Conservation (phyloP, 148 eudicot genomes). For the Oxyria digyna region DNA sequence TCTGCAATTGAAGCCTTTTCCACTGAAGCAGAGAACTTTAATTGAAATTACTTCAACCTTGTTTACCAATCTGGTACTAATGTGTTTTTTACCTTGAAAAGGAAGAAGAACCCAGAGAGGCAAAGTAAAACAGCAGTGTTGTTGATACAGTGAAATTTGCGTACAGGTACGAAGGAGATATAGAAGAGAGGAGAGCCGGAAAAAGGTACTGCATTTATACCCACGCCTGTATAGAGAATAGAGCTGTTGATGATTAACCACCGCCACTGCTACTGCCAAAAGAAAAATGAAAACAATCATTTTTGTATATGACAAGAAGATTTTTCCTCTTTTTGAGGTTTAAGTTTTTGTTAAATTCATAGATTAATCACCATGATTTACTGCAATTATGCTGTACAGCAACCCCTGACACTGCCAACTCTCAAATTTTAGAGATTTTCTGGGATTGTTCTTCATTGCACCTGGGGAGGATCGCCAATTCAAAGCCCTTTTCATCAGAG, state of each 20-base stretch:
- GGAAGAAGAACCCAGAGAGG: slow-evolving; percentile 13
- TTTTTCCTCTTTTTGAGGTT: background rate
- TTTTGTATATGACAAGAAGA: slow-evolving; percentile 1
- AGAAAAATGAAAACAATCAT: background rate
- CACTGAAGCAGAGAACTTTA: slow-evolving; percentile 19
- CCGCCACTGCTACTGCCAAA: slow-evolving; percentile 36
- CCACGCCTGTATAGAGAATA: slow-evolving; percentile 75
- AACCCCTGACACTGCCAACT: slow-evolving; percentile 58
- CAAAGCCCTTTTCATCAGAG: slow-evolving; percentile 2
- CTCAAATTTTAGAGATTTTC: slow-evolving; percentile 20
- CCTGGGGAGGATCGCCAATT: slow-evolving; percentile 25
- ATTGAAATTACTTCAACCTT: background rate
- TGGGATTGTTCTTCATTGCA: slow-evolving; percentile 21
- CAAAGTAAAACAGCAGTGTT: slow-evolving; percentile 8
- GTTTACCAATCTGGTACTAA: background rate
- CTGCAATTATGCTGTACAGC: slow-evolving; percentile 25
- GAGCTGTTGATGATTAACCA: slow-evolving; percentile 95
- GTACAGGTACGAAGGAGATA: background rate
- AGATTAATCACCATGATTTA: slow-evolving; percentile 8
- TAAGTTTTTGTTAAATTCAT: background rate
- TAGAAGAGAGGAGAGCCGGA: slow-evolving; percentile 1
- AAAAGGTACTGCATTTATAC: slow-evolving; percentile 60
- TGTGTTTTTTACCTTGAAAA: slow-evolving; percentile 1
- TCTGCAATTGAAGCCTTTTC: slow-evolving; percentile 25
- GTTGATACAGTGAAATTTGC: background rate